These are phyloP conservation scores for Oryza nivara DNA, from an alignment of 176 grass and related monocot genomes.

Conservation along the genomic window DNA sequence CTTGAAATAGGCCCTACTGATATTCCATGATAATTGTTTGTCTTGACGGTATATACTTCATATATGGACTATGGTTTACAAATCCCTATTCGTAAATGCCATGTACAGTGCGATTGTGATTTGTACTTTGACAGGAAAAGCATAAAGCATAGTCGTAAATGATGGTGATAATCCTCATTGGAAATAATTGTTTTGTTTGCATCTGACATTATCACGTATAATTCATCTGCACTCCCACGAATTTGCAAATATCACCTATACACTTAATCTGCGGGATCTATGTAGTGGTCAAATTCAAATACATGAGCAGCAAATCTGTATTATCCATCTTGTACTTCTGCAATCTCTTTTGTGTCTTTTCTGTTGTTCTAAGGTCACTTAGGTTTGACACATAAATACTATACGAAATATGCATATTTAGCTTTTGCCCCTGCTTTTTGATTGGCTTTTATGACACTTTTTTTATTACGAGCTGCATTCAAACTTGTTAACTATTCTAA, in stretches of 20 bases:
- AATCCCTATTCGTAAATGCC: neutral
- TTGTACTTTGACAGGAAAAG: constrained; percentile 1
- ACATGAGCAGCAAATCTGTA: neutral
- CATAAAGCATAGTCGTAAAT: constrained; percentile 5
- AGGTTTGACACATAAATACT: constrained; percentile 1
- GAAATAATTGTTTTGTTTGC: constrained; percentile 11
- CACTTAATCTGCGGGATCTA: neutral
- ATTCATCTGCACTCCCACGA: neutral
- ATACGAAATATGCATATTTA: neutral
- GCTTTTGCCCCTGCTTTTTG: neutral
- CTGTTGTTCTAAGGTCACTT: neutral
- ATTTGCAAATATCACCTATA: constrained; percentile 31
- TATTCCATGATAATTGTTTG: neutral
- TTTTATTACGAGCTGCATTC: neutral
- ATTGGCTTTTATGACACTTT: neutral
- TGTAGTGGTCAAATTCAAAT: constrained; percentile 22
- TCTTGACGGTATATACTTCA: neutral
- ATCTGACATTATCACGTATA: constrained; percentile 1
- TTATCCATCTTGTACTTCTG: constrained; percentile 4
- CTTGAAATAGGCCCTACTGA: neutral
- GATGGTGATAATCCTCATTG: neutral
- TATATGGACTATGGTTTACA: neutral
- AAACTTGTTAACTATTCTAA: neutral
- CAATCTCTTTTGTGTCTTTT: neutral
- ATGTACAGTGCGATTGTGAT: neutral